These are phyloP conservation scores for Wickerhamiella domercqiae DNA, from an alignment of 805 yeast genomes.

Conservation along the genomic window DNA sequence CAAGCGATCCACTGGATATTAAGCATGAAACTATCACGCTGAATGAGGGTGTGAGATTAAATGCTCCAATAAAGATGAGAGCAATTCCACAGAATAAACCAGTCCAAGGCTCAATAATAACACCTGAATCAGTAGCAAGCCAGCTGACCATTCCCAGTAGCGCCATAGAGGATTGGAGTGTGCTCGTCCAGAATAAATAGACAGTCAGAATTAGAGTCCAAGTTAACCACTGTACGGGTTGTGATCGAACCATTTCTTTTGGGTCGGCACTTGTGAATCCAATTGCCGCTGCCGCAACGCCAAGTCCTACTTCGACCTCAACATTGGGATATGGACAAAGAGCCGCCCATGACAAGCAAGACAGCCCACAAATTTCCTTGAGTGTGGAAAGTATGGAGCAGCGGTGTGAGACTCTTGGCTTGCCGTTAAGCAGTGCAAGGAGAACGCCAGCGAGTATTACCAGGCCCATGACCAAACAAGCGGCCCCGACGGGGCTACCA, in stretches of 20 bases:
- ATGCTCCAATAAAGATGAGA: conserved; percentile 10
- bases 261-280: background rate
- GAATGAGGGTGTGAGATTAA: conserved; percentile 6
- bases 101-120: conserved; percentile 3
- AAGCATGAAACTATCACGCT: conserved; percentile 12
- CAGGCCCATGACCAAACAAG: conserved; percentile 6
- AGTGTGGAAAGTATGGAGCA: background rate
- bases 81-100: conserved; percentile 2
- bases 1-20: conserved; percentile 20
- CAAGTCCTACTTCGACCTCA: background rate
- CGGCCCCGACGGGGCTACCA: background rate
- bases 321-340: background rate
- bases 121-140: conserved; percentile 3
- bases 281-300: background rate
- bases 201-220: background rate
- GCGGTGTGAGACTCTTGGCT: background rate
- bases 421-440: conserved; percentile 1
- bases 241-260: background rate
- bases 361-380: background rate
- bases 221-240: background rate
- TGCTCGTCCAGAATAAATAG: background rate
- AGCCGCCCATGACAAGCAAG: background rate
- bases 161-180: background rate
- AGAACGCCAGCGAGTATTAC: conserved; percentile 4
- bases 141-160: conserved; percentile 6